A percentile compares a stretch with the other conserved stretches of the same genome.
phyloP scores from a whole-genome alignment of 2,329 filamentous ascomycete species.

The Monosporascus sp. region DNA sequence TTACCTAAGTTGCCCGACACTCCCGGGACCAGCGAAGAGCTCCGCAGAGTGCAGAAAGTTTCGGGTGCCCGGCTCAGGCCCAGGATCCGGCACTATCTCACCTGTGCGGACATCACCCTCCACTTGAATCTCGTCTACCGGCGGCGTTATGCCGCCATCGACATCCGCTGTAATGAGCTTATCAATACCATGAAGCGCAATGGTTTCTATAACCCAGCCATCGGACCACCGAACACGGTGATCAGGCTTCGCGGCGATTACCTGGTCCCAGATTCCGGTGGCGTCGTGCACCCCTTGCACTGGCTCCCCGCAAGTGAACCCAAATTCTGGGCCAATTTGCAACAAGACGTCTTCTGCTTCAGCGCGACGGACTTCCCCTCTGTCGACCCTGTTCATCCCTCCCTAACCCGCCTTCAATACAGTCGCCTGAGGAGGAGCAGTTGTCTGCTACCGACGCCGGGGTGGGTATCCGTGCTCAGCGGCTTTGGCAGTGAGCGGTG shows the following conservation, averaged over 20 bases:
- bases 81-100: neutral
- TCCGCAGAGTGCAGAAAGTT: too few species aligned
- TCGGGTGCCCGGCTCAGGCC: neutral
- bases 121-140: neutral
- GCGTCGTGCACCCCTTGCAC: too few species aligned
- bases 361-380: neutral
- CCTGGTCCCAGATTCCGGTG: neutral
- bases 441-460: too few species aligned
- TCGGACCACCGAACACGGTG: neutral
- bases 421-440: too few species aligned
- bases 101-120: neutral
- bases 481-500: neutral
- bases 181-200: neutral
- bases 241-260: neutral
- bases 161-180: neutral
- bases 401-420: too few species aligned
- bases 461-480: neutral
- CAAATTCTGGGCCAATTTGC: neutral
- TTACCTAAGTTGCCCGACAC: too few species aligned
- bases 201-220: neutral
- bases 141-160: neutral
- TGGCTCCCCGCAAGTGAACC: neutral
- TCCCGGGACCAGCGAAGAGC: too few species aligned
- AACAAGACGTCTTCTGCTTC: neutral
- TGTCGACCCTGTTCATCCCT: too few species aligned